These are phyloP conservation scores for Steccherinum ochraceum DNA, from an alignment of 768 basidiomycete species.

Conservation along the genomic window DNA sequence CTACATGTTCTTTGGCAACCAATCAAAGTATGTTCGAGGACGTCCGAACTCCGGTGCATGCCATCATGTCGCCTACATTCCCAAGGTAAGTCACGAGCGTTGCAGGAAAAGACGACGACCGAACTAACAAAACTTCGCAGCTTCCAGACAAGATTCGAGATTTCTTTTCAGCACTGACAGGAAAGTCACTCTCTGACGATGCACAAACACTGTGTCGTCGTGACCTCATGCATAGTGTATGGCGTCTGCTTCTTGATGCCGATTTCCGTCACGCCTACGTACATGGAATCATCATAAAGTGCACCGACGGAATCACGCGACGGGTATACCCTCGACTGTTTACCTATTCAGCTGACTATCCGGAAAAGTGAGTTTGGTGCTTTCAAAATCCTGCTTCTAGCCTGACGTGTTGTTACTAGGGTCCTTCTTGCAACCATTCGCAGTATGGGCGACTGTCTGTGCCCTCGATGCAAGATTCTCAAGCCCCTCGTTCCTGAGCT, in stretches of 20 bases:
- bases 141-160: constrained; percentile 12
- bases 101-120: neutral
- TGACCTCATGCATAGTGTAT: constrained; percentile 18
- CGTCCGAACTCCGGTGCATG: constrained; percentile 9
- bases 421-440: constrained; percentile 20
- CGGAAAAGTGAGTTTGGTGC: constrained; percentile 17
- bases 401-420: constrained; percentile 4
- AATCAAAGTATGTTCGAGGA: constrained; percentile 5
- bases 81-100: neutral
- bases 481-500: constrained; percentile 15
- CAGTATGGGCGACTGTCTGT: constrained; percentile 22
- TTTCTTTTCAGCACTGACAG: constrained; percentile 4
- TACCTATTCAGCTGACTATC: constrained; percentile 24
- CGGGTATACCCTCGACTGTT: constrained; percentile 19
- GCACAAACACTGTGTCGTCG: constrained; percentile 16
- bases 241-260: constrained; percentile 12
- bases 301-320: constrained; percentile 15
- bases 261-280: constrained; percentile 17
- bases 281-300: constrained; percentile 16
- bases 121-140: constrained; percentile 2
- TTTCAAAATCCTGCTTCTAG: neutral
- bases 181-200: neutral
- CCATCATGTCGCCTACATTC: constrained; percentile 19
- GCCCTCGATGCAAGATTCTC: constrained; percentile 23
- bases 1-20: constrained; percentile 6